Conservation (phyloP, 768 basidiomycete genomes). For the Podaxis rugospora region DNA sequence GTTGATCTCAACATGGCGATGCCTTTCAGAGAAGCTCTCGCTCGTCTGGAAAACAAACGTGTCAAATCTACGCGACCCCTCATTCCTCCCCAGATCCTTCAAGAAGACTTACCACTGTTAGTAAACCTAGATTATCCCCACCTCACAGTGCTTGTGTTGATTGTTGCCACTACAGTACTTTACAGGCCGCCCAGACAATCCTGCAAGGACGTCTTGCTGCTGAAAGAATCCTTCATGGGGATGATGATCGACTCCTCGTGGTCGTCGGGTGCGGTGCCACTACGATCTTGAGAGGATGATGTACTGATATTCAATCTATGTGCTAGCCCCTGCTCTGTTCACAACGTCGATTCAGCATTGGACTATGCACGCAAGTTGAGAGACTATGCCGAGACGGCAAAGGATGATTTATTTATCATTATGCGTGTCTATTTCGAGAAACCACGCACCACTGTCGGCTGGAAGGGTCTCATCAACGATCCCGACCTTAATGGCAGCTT, state of each 20-base stretch:
- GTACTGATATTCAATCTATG: not conserved
- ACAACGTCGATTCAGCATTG: constrained; percentile 80
- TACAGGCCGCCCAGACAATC: constrained; percentile 83
- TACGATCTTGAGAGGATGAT: not conserved
- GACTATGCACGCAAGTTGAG: constrained; percentile 82
- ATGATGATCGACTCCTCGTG: constrained; percentile 90
- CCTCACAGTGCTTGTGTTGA: not conserved
- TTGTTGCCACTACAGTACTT: constrained; percentile 42
- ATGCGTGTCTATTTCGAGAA: constrained; percentile 99
- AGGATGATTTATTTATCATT: constrained; percentile 86
- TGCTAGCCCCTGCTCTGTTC: constrained; percentile 87
- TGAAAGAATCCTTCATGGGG: constrained; percentile 76
- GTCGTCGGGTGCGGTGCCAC: constrained; percentile 68
- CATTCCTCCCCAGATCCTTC: constrained; percentile 92
- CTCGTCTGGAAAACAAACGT: constrained; percentile 80
- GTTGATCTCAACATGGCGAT: constrained; percentile 58
- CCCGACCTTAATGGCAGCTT: constrained; percentile 90
- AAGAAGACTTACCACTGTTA: constrained; percentile 88
- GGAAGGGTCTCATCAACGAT: constrained; percentile 99
- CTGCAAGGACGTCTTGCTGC: constrained; percentile 76
- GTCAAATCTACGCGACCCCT: constrained; percentile 85
- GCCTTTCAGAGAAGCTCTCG: constrained; percentile 74
- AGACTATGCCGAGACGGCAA: constrained; percentile 73
- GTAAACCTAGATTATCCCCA: constrained; percentile 15
- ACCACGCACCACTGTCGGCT: constrained; percentile 92